Evolutionary conservation across 768 basidiomycete genomes (phyloP), one percentile per base, ranked within the genome.

Genomic region (Mrakia gelida): DNA sequence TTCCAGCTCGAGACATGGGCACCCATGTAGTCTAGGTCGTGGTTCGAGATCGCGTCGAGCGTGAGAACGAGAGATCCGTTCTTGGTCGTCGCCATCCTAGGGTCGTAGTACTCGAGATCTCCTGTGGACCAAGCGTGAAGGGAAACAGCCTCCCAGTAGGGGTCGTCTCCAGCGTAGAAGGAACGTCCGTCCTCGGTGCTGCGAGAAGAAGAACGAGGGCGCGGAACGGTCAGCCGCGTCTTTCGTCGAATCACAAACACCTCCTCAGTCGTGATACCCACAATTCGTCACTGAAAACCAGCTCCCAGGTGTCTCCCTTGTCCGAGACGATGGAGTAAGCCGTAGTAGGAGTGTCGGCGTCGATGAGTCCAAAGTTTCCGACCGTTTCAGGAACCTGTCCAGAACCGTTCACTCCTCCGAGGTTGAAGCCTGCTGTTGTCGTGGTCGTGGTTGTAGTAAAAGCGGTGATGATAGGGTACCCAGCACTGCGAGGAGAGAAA

Each of bases 91-190:
- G 86, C 75, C 73, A 81, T 81, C 38, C 81, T 76, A 5, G 86
- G 86, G 77, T 86, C 84, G 80, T 86, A 86, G 93, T 93, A 59
- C 9, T 59, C 59, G 59, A 59, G 59, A 59, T 59, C 59, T n/a
- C 59, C 67, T 1, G 76, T 71, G 1, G 52, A 52, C 76, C 76
- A 77, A 26, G 76, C 76, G 70, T 77, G 76, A 11, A 78, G 71
- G 18, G 73, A 34, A 5, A 28, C 59, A 15, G 54, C 43, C 67
- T 61, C 75, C 75, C 71, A 78, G 77, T 49, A 78, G 2, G 77
- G 77, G 30, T 78, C 77, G 45, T 78, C 77, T 45, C 77, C 77
- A 15, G 77, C 61, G 49, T 67, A 78, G 71, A 78, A 78, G 21
- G 61, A 49, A 18, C 77, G 30, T 16, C 77, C 77, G 3, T 78